These are phyloP conservation scores for Thalassia testudinum DNA, from an alignment of 116 monocot species.

Conservation along the genomic window DNA sequence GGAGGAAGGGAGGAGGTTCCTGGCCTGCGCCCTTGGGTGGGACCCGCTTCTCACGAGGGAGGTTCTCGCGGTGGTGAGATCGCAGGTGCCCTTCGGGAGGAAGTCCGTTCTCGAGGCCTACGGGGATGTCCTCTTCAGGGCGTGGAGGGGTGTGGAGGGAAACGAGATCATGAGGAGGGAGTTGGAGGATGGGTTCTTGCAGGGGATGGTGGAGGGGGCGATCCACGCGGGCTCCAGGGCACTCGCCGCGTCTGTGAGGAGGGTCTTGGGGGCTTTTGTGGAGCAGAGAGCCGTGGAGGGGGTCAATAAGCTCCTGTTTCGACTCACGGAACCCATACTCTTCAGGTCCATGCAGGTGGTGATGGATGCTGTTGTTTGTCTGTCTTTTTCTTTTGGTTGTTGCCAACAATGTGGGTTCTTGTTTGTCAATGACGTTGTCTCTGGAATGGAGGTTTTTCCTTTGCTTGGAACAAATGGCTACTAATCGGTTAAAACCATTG, in stretches of 20 bases:
- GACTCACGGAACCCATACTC: slow-evolving; percentile 70
- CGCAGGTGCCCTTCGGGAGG: slow-evolving; percentile 76
- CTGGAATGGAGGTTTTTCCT: too few relatives aligned
- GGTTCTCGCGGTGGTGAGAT: slow-evolving; percentile 43
- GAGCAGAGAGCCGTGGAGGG: slow-evolving; percentile 53
- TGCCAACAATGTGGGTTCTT: too few relatives aligned
- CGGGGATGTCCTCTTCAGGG: slow-evolving; percentile 59
- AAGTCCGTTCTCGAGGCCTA: slow-evolving; percentile 82
- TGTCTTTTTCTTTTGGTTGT: too few relatives aligned
- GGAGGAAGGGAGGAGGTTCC: slow-evolving; percentile 66
- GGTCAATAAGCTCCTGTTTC: slow-evolving; percentile 80
- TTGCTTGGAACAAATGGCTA: too few relatives aligned
- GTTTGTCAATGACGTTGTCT: too few relatives aligned
- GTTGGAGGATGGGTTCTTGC: slow-evolving; percentile 71
- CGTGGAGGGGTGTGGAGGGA: slow-evolving; percentile 54
- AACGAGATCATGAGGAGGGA: slow-evolving; percentile 20
- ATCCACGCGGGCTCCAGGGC: slow-evolving; percentile 38
- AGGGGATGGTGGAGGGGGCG: slow-evolving; percentile 69
- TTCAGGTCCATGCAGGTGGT: slow-evolving; percentile 84
- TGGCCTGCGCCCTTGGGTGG: slow-evolving; percentile 48
- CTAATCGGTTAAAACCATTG: too few relatives aligned
- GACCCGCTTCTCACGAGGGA: slow-evolving; percentile 54
- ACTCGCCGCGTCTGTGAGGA: slow-evolving; percentile 51
- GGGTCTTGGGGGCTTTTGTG: slow-evolving; percentile 58
- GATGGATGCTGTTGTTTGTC: background rate